Evolutionary conservation across 1,284 basidiomycete genomes (phyloP).

Genomic region (Volvariella surrecta): DNA sequence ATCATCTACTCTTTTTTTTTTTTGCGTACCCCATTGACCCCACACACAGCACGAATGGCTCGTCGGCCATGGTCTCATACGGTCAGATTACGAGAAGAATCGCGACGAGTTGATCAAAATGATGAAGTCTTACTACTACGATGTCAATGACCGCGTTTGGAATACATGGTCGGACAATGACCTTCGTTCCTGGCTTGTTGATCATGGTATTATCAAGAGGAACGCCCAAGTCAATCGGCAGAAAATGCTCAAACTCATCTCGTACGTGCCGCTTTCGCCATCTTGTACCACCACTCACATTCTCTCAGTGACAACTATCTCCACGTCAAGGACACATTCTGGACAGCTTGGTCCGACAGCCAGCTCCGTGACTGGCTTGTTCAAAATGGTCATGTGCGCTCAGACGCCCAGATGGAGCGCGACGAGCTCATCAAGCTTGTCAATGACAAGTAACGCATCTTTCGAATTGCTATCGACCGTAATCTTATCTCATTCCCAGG

Average conservation of each 20-base stretch:
- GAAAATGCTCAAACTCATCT: constrained; percentile 68
- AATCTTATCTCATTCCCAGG: constrained; percentile 18
- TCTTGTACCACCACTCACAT: background rate
- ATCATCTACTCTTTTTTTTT: too few relatives aligned
- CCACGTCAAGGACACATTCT: constrained; percentile 59
- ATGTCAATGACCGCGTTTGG: constrained; percentile 51
- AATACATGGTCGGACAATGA: constrained; percentile 64
- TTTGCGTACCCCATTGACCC: constrained; percentile 15
- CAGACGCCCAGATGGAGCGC: constrained; percentile 58
- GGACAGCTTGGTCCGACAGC: constrained; percentile 71
- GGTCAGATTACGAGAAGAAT: constrained; percentile 46
- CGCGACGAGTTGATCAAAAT: constrained; percentile 62
- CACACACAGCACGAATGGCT: constrained; percentile 70
- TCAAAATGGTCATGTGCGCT: constrained; percentile 65
- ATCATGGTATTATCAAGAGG: constrained; percentile 61
- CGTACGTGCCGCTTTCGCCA: constrained; percentile 27
- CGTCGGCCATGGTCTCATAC: constrained; percentile 62
- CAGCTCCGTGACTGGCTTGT: constrained; percentile 75
- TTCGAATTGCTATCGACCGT: constrained; percentile 9
- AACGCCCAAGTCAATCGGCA: constrained; percentile 67
- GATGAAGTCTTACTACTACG: constrained; percentile 81
- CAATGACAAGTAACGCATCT: constrained; percentile 46
- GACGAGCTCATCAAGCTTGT: constrained; percentile 67
- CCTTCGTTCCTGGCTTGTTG: constrained; percentile 62
- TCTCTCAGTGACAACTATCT: constrained; percentile 62